Evolutionary conservation across 495 filamentous ascomycete species (phyloP), one percentile per base, ranked within the genome.

Genomic region (Talaromyces borbonicus): DNA sequence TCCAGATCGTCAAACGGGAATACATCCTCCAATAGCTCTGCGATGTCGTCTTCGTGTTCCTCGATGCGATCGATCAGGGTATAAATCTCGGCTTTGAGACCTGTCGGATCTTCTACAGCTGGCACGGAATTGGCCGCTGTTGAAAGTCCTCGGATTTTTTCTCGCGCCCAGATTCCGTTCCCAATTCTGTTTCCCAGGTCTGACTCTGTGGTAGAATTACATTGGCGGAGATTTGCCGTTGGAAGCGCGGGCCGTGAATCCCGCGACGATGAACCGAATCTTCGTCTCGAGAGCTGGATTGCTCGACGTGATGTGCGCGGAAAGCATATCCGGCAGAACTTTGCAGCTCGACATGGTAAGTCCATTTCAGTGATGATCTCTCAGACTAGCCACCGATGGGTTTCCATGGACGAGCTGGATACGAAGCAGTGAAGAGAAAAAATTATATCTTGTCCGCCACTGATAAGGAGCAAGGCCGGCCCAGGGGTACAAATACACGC

Each of bases 1-100:
- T 50, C 37, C 8, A 54, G 25, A 4, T 60, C 61, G 16, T 64
- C 59, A n/a, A 59, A 43, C 5, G 60, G 35, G 14, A 62, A 53
- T 25, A 69, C 18, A 4, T 67, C 63, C 8, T 68, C 58, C 48
- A 69, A 54, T 5, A 68, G 30, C 19, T 59, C 52, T 3, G 52
- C 56, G 36, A 71, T 56, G 25, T 56, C 54, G 12, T 53, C 58
- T 25, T 68, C 66, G 41, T 61, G 63, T 9, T 59, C 38, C 29
- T 59, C 53, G 49, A 72, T 67, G 33, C 53, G 55, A 41, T 72
- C 65, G 31, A 72, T 62, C 42, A 69, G 33, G 12, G 42, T 49
- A 43, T 63, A 66, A 48, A 72, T 57, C 8, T 49, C 48, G 22
- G 59, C 60, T 48, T 56, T 56, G 6, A 48, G 48, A 22, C 53